Evolutionary conservation across 1,139 yeast species (phyloP).

Genomic region (Saccharomyces hybrid): DNA sequence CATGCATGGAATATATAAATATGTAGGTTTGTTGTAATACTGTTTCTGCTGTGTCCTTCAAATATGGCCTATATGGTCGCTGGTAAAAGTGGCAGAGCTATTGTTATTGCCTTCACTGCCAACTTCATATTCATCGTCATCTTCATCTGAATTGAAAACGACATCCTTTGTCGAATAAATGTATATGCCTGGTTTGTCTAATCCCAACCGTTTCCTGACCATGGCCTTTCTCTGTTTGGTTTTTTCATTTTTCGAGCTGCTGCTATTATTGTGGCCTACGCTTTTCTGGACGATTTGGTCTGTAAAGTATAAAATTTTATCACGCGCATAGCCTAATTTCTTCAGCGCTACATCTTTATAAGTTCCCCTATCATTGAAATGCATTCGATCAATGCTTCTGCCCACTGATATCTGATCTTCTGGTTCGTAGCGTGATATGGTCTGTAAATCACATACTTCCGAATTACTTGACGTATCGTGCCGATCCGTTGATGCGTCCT

Average conservation of each 20-base stretch:
- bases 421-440: neutral
- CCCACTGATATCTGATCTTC: neutral
- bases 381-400: neutral
- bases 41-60: neutral
- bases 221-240: constrained; percentile 25
- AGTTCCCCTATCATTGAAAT: neutral
- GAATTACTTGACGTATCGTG: neutral
- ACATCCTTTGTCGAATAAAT: constrained; percentile 52
- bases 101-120: neutral
- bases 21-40: neutral
- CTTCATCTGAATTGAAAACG: constrained; percentile 35
- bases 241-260: constrained; percentile 1
- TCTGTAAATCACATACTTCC: neutral
- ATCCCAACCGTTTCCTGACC: constrained; percentile 25
- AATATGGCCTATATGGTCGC: neutral
- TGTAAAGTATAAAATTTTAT: neutral
- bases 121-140: neutral
- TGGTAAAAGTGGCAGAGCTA: neutral
- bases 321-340: neutral
- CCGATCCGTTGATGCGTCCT: neutral
- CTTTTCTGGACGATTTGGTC: neutral
- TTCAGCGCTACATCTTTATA: neutral
- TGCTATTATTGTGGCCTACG: constrained; percentile 4
- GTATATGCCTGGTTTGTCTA: constrained; percentile 36
- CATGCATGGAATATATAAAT: neutral